These are phyloP conservation scores for Heterobasidion annosum DNA, from an alignment of 1,284 basidiomycete genomes.

Conservation along the genomic window DNA sequence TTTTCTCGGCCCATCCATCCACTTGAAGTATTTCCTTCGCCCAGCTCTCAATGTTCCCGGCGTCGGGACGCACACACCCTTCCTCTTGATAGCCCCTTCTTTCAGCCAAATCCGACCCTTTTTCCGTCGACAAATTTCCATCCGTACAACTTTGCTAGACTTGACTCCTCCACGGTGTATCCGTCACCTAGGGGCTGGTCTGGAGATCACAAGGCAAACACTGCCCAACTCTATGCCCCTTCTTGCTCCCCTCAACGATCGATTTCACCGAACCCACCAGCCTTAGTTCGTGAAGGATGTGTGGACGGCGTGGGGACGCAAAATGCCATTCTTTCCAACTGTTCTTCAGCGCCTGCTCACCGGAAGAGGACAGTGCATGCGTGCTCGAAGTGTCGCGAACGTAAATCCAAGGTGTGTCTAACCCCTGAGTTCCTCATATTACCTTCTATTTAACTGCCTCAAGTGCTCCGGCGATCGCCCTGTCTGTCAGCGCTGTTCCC, in stretches of 20 bases:
- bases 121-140: no score
- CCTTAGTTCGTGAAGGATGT: background rate
- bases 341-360: background rate
- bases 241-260: background rate
- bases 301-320: no score
- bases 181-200: background rate
- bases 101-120: no score
- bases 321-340: background rate
- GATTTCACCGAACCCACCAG: background rate
- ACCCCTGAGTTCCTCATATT: no score
- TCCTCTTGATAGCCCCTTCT: no score
- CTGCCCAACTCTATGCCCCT: background rate
- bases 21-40: background rate
- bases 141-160: no score
- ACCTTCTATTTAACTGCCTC: background rate
- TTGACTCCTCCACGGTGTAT: background rate
- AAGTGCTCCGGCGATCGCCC: conserved; percentile 12
- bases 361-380: background rate
- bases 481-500: conserved; percentile 8
- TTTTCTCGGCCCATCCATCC: background rate
- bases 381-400: conserved; percentile 16
- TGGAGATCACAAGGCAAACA: background rate
- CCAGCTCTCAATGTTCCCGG: background rate
- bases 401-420: conserved; percentile 44
- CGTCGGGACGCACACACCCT: background rate